Evolutionary conservation across 2,329 filamentous ascomycete genomes (phyloP).

Genomic region (Aspergillaceae sp.): DNA sequence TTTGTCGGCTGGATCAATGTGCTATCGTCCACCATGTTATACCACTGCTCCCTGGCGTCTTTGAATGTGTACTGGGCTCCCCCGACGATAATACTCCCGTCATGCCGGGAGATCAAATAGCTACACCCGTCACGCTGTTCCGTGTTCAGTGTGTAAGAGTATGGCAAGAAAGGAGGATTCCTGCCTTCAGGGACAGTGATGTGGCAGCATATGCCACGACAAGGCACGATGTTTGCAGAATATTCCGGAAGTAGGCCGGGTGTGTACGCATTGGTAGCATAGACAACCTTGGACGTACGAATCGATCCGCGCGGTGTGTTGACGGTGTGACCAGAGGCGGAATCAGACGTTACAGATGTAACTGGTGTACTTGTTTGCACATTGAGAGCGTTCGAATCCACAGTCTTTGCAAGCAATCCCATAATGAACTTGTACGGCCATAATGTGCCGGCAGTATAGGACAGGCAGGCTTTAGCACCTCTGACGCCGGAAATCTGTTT

Average conservation of each 20-base stretch:
- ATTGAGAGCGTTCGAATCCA: slow-evolving; percentile 40
- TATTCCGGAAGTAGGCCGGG: slow-evolving; percentile 65
- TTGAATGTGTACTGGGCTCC: slow-evolving; percentile 46
- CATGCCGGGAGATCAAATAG: slow-evolving; percentile 55
- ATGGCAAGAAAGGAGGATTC: slow-evolving; percentile 27
- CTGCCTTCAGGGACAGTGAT: slow-evolving; percentile 21
- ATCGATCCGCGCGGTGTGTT: slow-evolving; percentile 59
- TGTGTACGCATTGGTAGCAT: slow-evolving; percentile 80
- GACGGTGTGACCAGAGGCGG: slow-evolving; percentile 43
- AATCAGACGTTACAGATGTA: slow-evolving; percentile 15
- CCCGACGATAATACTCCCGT: slow-evolving; percentile 52
- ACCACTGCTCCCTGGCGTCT: slow-evolving; percentile 33
- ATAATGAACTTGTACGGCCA: slow-evolving; percentile 73
- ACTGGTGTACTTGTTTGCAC: slow-evolving; percentile 48
- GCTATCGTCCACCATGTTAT: slow-evolving; percentile 39
- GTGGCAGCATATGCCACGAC: slow-evolving; percentile 49
- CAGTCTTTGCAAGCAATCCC: slow-evolving; percentile 56
- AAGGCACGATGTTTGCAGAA: slow-evolving; percentile 64
- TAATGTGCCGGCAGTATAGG: slow-evolving; percentile 28
- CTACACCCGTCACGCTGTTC: slow-evolving; percentile 45
- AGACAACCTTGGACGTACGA: slow-evolving; percentile 55
- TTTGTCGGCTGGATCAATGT: slow-evolving; percentile 41
- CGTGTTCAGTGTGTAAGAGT: slow-evolving; percentile 50
- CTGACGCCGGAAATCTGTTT: slow-evolving; percentile 33
- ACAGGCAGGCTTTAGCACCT: slow-evolving; percentile 30